Evolutionary conservation across 352 stramenopile species (phyloP).

Genomic region (Phytopythium litorale): DNA sequence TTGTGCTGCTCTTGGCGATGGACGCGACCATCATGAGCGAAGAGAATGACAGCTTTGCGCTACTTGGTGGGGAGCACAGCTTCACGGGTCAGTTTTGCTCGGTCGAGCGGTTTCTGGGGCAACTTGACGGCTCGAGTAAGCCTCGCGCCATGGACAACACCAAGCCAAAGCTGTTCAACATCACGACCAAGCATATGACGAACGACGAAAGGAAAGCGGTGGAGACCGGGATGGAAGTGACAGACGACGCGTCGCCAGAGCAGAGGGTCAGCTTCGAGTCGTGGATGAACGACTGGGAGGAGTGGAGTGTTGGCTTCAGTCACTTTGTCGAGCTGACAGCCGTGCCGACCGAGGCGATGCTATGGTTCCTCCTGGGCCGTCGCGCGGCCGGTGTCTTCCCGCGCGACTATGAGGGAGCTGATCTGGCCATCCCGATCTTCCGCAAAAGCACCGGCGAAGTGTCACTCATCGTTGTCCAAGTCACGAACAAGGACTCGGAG

Average conservation of each 20-base stretch:
- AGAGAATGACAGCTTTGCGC: too few relatives aligned
- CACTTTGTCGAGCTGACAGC: slow-evolving; percentile 22
- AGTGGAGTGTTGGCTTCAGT: slow-evolving; percentile 23
- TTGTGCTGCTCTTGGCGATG: slow-evolving; percentile 10
- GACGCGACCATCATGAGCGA: background rate
- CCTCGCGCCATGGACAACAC: too few relatives aligned
- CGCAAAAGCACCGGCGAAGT: background rate
- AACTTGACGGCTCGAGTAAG: too few relatives aligned
- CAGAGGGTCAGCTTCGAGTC: too few relatives aligned
- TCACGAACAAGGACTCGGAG: background rate
- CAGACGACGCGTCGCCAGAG: too few relatives aligned
- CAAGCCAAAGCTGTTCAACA: too few relatives aligned
- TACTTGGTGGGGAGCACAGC: too few relatives aligned
- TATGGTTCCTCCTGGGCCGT: slow-evolving; percentile 29
- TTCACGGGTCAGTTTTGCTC: too few relatives aligned
- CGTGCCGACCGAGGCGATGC: slow-evolving; percentile 10
- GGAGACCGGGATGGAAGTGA: too few relatives aligned
- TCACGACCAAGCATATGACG: too few relatives aligned
- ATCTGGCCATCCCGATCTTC: slow-evolving; percentile 8
- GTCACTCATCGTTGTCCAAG: background rate
- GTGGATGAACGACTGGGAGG: slow-evolving; percentile 7
- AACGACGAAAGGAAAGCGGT: too few relatives aligned
- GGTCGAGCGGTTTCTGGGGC: too few relatives aligned
- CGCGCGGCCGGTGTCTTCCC: slow-evolving; percentile 17
- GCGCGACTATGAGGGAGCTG: slow-evolving; percentile 8